These are phyloP conservation scores for Aspergillus sp. DNA, from an alignment of 2,329 filamentous ascomycete genomes.

Conservation along the genomic window DNA sequence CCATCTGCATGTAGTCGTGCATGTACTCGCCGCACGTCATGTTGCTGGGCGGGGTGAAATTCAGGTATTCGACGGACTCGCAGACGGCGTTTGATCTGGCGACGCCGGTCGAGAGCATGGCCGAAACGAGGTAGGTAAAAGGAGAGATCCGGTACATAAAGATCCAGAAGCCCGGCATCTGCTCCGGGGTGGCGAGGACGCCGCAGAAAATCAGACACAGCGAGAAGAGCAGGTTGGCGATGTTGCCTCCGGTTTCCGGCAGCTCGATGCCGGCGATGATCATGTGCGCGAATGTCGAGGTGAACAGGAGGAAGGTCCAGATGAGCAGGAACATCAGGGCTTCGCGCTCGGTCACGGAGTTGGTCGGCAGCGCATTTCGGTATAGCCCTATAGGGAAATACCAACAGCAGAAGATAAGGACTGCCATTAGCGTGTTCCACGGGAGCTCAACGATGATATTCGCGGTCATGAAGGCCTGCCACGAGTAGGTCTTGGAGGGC, in stretches of 20 bases:
- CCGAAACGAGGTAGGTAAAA: conserved; percentile 52
- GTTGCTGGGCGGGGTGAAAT: conserved; percentile 43
- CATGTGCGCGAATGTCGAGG: conserved; percentile 64
- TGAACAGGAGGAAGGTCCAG: conserved; percentile 60
- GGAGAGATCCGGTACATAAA: conserved; percentile 66
- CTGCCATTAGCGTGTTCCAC: conserved; percentile 52
- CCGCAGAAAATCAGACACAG: conserved; percentile 52
- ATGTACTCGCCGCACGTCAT: conserved; percentile 52
- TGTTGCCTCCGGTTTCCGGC: conserved; percentile 56
- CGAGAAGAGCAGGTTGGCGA: conserved; percentile 52
- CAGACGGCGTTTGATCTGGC: conserved; percentile 22
- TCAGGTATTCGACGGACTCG: conserved; percentile 21
- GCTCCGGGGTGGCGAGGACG: conserved; percentile 42
- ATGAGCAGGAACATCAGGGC: conserved; percentile 57
- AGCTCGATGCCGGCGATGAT: conserved; percentile 61
- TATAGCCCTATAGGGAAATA: conserved; percentile 55
- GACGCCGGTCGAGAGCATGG: conserved; percentile 34
- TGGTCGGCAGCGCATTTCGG: conserved; percentile 30
- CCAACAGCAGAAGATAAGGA: conserved; percentile 56
- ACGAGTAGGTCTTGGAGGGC: conserved; percentile 63
- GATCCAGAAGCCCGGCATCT: conserved; percentile 64
- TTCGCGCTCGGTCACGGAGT: conserved; percentile 44
- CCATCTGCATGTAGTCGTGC: conserved; percentile 25
- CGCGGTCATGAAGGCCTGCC: conserved; percentile 61
- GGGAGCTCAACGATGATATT: conserved; percentile 66